Evolutionary conservation across 2,329 filamentous ascomycete genomes (phyloP).

Genomic region (Pseudocercospora vitis): DNA sequence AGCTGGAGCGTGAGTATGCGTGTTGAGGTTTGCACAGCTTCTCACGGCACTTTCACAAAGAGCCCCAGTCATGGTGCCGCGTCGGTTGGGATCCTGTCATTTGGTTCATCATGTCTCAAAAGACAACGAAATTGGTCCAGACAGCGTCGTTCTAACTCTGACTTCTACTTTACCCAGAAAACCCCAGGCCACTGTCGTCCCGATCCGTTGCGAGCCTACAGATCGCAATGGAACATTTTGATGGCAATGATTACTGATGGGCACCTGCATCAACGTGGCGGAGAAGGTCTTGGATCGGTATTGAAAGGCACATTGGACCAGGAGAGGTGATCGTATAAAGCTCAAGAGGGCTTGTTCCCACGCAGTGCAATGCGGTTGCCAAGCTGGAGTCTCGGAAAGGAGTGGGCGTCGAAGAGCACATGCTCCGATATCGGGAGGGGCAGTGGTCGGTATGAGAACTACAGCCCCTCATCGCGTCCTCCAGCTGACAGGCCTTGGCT

Average conservation of each 20-base stretch:
- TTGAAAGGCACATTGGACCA: conserved; percentile 25
- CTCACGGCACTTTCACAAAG: conserved; percentile 20
- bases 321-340: too few relatives aligned
- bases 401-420: too few relatives aligned
- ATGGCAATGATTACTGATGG: conserved; percentile 34
- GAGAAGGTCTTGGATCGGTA: conserved; percentile 20
- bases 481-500: neutral
- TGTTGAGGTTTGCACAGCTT: conserved; percentile 35
- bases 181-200: conserved; percentile 39
- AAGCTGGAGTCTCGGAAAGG: too few relatives aligned
- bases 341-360: too few relatives aligned
- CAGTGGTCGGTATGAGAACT: neutral
- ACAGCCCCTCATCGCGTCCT: neutral
- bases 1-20: conserved; percentile 33
- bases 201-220: conserved; percentile 43
- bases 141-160: conserved; percentile 35
- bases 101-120: conserved; percentile 31
- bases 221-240: conserved; percentile 35
- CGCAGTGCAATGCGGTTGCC: too few relatives aligned
- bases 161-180: conserved; percentile 10
- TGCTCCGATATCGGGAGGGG: conserved; percentile 6
- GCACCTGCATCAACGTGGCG: conserved; percentile 29
- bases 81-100: conserved; percentile 26
- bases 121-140: conserved; percentile 35
- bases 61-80: conserved; percentile 29